Base-by-base conservation (phyloP, 2,329 filamentous ascomycete species). In the Teratosphaeria viscida region DNA sequence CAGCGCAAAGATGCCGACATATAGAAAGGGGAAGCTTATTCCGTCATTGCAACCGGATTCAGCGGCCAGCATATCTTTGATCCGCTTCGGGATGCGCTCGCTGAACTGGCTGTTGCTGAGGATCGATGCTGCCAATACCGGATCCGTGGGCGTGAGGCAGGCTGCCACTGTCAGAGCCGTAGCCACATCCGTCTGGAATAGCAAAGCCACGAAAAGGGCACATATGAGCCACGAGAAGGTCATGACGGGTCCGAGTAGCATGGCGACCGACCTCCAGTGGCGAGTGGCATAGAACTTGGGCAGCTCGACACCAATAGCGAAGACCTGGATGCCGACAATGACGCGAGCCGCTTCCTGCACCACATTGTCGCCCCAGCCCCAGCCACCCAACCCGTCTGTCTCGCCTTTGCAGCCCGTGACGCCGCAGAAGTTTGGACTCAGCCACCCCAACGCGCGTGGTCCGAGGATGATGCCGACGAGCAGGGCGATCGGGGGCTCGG, bases 21-120 rank as follows among this genome's bases (percentile, higher is more conserved):
- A 83, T 1, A 83, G 69, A 65, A 83, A 83, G 0, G 81, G 81
- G 61, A 83, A 83, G 0, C 78, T 79, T 5, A 81, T 72, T 8
- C 79, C 81, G 62, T 84, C 81, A 60, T 83, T 83, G 65, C 79
- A 82, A 1, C 79, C 81, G 52, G 76, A 79, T 63, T 84, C 81
- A 0, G 81, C 80, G 19, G 76, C 75, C 10, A 83, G 72, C 55
- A 83, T 69, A 64, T 82, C 73, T 52, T 77, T 77, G 52, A 83
- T 68, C 4, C 81, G 73, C 60, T 75, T 77, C 0, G 81, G 81
- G 0, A 83, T 76, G 14, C 81, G 67, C 1, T 72, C 72, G 58
- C 77, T 80, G 71, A 83, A 83, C 55, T 76, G 78, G 34, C 77
- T 79, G 63, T 82, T 80, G 2, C 76, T 76, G 12, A 83, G 72